Conservation (phyloP, 78 protist species). For the Dictyostelium purpureum region DNA sequence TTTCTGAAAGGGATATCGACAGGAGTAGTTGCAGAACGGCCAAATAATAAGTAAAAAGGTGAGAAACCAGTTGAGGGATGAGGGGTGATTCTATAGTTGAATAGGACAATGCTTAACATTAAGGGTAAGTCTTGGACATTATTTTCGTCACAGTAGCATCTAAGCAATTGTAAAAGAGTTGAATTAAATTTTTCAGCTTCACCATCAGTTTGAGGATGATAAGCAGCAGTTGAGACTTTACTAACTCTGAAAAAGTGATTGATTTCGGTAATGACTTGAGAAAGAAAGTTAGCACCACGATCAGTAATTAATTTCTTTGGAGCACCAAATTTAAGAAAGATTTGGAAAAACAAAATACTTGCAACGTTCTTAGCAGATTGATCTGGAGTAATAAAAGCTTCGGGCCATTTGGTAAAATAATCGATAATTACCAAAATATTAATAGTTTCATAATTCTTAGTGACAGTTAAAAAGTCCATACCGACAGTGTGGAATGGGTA, state of each 20-base stretch:
- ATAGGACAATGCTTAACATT: background rate
- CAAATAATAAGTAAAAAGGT: background rate
- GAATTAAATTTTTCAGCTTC: background rate
- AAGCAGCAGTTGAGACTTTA: background rate
- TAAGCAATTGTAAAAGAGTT: background rate
- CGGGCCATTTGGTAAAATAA: background rate
- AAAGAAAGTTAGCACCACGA: no score
- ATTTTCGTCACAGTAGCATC: background rate
- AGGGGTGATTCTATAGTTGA: background rate
- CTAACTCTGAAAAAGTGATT: background rate
- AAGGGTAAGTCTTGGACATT: background rate
- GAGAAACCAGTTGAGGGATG: background rate
- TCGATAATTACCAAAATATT: background rate
- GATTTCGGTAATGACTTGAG: background rate
- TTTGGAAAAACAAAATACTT: no score
- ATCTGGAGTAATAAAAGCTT: background rate
- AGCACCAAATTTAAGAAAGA: no score
- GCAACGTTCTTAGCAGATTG: no score
- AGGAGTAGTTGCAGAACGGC: background rate
- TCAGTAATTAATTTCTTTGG: no score
- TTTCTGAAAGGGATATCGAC: background rate
- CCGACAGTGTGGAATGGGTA: background rate
- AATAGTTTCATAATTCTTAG: background rate
- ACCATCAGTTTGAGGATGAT: slow-evolving; percentile 13
- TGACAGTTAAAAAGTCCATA: background rate